Percentiles rank a stretch among this genome's conserved stretches.
phyloP scores from a whole-genome alignment of 1,284 basidiomycete species.

The Leucoagaricus sp. region DNA sequence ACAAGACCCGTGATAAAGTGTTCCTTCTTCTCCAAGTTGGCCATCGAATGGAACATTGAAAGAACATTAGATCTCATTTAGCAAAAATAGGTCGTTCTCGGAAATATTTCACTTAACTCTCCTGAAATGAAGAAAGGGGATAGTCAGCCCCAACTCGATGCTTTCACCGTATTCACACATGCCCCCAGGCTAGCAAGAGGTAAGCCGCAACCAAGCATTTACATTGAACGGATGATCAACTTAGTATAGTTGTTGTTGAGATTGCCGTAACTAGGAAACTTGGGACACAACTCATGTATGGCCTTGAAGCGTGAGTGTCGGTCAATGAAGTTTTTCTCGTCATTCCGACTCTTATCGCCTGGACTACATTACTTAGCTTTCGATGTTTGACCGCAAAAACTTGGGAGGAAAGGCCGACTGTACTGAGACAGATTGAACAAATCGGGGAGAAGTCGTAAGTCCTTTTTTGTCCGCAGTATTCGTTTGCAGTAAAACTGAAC shows the following conservation, averaged over 20 bases:
- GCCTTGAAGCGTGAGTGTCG: constrained; percentile 72
- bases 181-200: constrained; percentile 67
- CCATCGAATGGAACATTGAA: background rate
- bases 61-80: no score
- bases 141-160: constrained; percentile 71
- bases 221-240: background rate
- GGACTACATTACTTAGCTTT: constrained; percentile 43
- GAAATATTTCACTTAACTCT: constrained; percentile 65
- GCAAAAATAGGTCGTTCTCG: constrained; percentile 64
- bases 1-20: constrained; percentile 69
- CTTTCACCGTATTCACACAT: constrained; percentile 66
- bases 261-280: constrained; percentile 62
- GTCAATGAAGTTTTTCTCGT: background rate
- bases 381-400: constrained; percentile 76
- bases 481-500: background rate
- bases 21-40: constrained; percentile 71
- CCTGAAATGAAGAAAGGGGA: constrained; percentile 69
- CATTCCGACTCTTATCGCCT: background rate
- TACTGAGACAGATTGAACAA: constrained; percentile 77
- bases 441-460: constrained; percentile 86
- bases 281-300: constrained; percentile 67
- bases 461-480: background rate
- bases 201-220: constrained; percentile 23
- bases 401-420: constrained; percentile 83
- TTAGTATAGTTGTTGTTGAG: constrained; percentile 68